Evolutionary conservation across 164 flowering plant species (phyloP), one percentile per base, ranked within the genome.

Genomic region (Umbellularia californica): DNA sequence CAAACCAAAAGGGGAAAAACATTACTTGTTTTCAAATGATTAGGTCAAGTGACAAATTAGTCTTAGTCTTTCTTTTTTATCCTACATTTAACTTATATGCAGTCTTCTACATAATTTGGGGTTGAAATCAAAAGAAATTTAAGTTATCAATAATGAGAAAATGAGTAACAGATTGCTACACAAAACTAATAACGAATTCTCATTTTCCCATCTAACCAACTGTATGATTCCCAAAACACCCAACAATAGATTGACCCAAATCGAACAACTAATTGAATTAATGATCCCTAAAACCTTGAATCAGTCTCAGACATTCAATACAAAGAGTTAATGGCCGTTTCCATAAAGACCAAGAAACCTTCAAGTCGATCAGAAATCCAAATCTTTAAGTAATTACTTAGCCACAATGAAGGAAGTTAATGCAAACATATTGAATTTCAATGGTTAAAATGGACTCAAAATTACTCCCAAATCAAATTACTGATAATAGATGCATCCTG

Each of bases 1-100:
- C 83, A 83, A 58, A 66, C 72, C 58, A 69, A 71, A 65, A 6
- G 47, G 19, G 22, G 20, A 69, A 50, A 70, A 24, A 24, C 47
- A 41, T 41, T 55, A 20, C 60, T 55, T 55, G 60, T 14, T 55
- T 13, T 55, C 60, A 55, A 55, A 55, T 55, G 60, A 55, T 17
- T 55, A 14, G 19, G 20, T 55, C 5, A 55, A 55, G 13, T 19
- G 20, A 55, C 4, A 55, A 55, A 55, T 55, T 19, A 13, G 60
- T 55, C 47, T 41, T 7, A 0, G 9, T 9, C 47, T 41, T 41
- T 41, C 11, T 41, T 7, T 41, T 41, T 9, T 41, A 9, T 41
- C 47, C 47, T 41, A 41, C 47, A 41, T 41, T 55, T 55, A 55
- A 55, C n/a, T 14, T 20, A 55, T 55, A 20, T 20, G 2, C 17